phyloP scores from a whole-genome alignment of 169 alveolate genomes.

The Toxoplasma gondii region DNA sequence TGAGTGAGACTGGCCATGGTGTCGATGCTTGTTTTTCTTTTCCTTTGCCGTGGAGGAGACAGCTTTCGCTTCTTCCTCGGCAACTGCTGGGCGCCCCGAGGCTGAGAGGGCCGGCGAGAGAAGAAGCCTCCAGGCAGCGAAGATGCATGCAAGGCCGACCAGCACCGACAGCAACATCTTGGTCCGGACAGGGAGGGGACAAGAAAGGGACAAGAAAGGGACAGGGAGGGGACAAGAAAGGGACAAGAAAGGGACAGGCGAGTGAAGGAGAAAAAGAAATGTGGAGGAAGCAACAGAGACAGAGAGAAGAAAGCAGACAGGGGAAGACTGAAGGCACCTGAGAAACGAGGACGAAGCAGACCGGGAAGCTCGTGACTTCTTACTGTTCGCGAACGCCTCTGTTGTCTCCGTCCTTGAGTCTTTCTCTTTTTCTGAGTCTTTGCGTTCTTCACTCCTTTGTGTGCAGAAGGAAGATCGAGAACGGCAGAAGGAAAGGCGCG shows the following conservation, averaged over 20 bases:
- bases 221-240: not conserved
- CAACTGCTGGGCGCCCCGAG: too few species aligned
- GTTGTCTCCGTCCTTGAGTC: too few species aligned
- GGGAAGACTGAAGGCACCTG: too few species aligned
- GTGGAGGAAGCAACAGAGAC: not conserved
- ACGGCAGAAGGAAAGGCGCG: too few species aligned
- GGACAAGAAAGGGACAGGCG: not conserved
- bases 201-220: not conserved
- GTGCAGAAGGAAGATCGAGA: too few species aligned
- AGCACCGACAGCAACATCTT: not conserved
- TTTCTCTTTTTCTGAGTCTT: too few species aligned
- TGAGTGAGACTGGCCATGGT: not conserved
- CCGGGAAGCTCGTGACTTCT: not conserved
- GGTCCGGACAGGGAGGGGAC: not conserved
- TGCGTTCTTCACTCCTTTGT: too few species aligned
- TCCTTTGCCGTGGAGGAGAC: not conserved
- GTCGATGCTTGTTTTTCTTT: not conserved
- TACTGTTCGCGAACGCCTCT: too few species aligned
- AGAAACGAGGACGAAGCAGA: not conserved
- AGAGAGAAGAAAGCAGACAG: not conserved
- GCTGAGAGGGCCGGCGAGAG: not conserved
- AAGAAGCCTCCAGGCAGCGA: not conserved
- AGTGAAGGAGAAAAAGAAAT: not conserved
- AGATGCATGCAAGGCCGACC: not conserved
- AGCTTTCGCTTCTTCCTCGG: not conserved